Percentiles rank a stretch among this genome's conserved stretches.
These are phyloP conservation scores for Chloranthus sessilifolius DNA, from an alignment of 164 flowering plant genomes.

Conservation along the genomic window DNA sequence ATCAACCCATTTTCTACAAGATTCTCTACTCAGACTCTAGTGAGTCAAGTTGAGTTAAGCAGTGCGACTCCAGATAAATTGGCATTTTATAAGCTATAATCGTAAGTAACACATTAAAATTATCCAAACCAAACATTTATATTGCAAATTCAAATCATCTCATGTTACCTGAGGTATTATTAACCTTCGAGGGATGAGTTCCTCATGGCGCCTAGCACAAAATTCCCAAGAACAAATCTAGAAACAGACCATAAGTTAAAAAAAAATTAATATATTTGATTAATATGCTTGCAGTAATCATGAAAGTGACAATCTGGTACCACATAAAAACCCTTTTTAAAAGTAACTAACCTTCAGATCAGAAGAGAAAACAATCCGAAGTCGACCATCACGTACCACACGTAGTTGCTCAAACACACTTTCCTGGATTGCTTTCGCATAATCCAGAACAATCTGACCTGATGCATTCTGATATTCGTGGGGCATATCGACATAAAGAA, in stretches of 20 bases:
- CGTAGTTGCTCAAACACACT: conserved; percentile 99
- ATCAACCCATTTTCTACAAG: too few species aligned
- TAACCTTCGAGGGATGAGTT: conserved; percentile 86
- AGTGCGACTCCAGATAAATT: too few species aligned
- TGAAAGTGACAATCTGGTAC: too few species aligned
- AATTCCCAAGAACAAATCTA: conserved; percentile 99
- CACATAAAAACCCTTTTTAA: too few species aligned
- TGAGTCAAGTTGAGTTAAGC: too few species aligned
- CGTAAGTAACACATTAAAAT: background rate
- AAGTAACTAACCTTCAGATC: conserved; percentile 69
- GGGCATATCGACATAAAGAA: conserved; percentile 98
- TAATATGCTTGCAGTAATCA: too few species aligned
- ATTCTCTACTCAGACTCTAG: too few species aligned
- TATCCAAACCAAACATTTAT: background rate
- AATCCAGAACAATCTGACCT: conserved; percentile 95
- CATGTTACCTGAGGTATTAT: conserved; percentile 78
- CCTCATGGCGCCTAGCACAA: conserved; percentile 99
- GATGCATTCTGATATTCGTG: conserved; percentile 80
- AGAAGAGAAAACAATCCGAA: conserved; percentile 87
- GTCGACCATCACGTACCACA: conserved; percentile 98
- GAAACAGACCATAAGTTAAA: background rate
- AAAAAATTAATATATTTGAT: too few species aligned
- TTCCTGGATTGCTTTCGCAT: conserved; percentile 98
- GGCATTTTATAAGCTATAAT: too few species aligned
- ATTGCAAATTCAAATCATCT: background rate